These are phyloP conservation scores for Colletotrichum salicis DNA, from an alignment of 2,329 filamentous ascomycete genomes.

Conservation along the genomic window DNA sequence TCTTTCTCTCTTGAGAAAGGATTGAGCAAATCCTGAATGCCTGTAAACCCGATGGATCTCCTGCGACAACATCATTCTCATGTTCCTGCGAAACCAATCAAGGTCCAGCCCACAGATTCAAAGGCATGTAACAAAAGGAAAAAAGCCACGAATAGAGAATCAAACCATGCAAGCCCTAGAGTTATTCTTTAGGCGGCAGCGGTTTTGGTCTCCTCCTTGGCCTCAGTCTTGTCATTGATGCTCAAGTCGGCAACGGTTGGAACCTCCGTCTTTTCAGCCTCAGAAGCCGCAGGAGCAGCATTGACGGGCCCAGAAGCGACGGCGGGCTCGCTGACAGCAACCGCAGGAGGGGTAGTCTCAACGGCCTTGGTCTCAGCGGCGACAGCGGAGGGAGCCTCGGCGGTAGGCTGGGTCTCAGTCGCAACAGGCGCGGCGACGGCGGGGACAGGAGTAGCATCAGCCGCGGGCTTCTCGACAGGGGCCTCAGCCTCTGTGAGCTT, in stretches of 20 bases:
- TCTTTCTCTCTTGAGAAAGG: neutral
- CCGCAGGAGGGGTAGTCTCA: conserved; percentile 30
- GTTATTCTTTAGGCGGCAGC: conserved; percentile 1
- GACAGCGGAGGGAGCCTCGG: conserved; percentile 34
- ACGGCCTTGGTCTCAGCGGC: conserved; percentile 36
- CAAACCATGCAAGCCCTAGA: neutral
- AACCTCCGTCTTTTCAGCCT: conserved; percentile 32
- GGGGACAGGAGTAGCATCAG: conserved; percentile 32
- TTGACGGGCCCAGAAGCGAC: conserved; percentile 14
- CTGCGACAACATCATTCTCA: neutral
- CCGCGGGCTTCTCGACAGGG: conserved; percentile 16
- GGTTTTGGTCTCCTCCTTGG: conserved; percentile 24
- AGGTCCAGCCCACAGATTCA: neutral
- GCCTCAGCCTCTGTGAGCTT: conserved; percentile 39
- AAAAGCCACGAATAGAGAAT: neutral
- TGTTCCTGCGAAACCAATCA: neutral
- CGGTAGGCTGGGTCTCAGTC: conserved; percentile 6
- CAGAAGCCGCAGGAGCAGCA: neutral
- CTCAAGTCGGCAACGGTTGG: conserved; percentile 24
- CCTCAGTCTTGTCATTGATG: conserved; percentile 25
- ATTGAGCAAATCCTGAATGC: neutral
- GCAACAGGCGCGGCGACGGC: conserved; percentile 10
- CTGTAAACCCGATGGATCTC: neutral
- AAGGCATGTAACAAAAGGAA: conserved; percentile 5
- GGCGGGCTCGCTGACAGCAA: conserved; percentile 6